Evolutionary conservation across 768 basidiomycete species (phyloP).

Genomic region (Amanita rubescens): DNA sequence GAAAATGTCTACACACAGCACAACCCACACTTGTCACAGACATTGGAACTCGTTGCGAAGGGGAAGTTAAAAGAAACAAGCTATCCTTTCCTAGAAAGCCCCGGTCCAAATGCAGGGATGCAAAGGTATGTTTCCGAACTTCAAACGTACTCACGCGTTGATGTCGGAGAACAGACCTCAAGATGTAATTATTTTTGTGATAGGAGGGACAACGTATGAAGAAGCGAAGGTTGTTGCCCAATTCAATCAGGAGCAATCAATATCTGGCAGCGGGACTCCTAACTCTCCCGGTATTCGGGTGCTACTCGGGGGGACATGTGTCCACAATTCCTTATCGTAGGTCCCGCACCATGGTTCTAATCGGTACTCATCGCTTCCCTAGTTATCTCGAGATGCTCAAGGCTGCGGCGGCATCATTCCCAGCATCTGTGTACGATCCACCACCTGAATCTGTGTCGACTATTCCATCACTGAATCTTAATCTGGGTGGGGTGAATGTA

Average conservation of each 20-base stretch:
- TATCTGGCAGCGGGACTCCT: slow-evolving; percentile 37
- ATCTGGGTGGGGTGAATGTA: slow-evolving; percentile 88
- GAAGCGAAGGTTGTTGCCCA: slow-evolving; percentile 83
- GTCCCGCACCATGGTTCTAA: slow-evolving; percentile 14
- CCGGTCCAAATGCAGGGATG: slow-evolving; percentile 58
- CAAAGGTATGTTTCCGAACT: slow-evolving; percentile 45
- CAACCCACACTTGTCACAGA: slow-evolving; percentile 86
- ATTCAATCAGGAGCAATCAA: slow-evolving; percentile 73
- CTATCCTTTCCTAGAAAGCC: slow-evolving; percentile 77
- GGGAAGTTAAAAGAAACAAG: slow-evolving; percentile 81
- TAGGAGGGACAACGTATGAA: slow-evolving; percentile 95
- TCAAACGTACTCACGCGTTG: neutral
- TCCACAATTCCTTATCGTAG: slow-evolving; percentile 92
- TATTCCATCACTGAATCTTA: slow-evolving; percentile 80
- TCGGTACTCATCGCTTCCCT: slow-evolving; percentile 5
- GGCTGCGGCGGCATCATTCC: slow-evolving; percentile 56
- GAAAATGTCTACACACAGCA: slow-evolving; percentile 99
- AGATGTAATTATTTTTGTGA: slow-evolving; percentile 94
- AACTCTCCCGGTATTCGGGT: slow-evolving; percentile 63
- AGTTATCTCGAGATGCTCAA: slow-evolving; percentile 91
- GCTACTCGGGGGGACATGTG: slow-evolving; percentile 87
- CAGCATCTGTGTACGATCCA: slow-evolving; percentile 61
- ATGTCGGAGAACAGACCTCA: slow-evolving; percentile 58
- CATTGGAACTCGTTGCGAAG: slow-evolving; percentile 81
- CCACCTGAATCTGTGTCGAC: slow-evolving; percentile 67